These are phyloP conservation scores for Zygoascus biomembranicola DNA, from an alignment of 805 yeast genomes.

Conservation along the genomic window DNA sequence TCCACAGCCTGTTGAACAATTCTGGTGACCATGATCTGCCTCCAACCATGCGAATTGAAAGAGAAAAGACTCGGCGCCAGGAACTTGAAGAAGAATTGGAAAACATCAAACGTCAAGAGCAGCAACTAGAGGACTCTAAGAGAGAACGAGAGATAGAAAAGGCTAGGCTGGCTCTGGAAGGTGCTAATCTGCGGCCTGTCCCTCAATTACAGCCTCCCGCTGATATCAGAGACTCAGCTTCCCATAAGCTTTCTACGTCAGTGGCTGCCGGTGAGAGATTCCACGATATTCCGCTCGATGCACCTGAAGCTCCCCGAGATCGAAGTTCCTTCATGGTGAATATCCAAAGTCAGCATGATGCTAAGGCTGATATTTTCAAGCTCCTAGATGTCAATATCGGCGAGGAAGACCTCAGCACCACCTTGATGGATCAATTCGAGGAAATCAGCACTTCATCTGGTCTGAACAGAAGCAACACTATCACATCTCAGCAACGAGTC, in stretches of 20 bases:
- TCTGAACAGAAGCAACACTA: constrained; percentile 15
- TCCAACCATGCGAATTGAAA: neutral
- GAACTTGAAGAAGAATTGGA: neutral
- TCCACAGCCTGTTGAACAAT: neutral
- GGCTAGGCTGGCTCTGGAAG: neutral
- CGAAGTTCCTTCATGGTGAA: neutral
- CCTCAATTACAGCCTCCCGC: neutral
- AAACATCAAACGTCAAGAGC: neutral
- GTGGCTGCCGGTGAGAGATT: neutral
- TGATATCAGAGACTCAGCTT: neutral
- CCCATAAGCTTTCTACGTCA: neutral
- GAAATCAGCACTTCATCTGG: constrained; percentile 8
- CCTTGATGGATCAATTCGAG: constrained; percentile 16
- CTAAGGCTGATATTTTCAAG: neutral
- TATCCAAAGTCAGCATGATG: neutral
- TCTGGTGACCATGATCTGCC: neutral
- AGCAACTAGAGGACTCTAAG: neutral
- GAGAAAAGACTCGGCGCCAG: neutral
- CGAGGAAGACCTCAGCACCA: constrained; percentile 7
- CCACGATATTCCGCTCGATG: neutral
- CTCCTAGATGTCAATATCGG: neutral
- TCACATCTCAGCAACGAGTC: constrained; percentile 13
- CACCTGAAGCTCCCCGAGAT: neutral
- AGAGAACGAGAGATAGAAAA: neutral
- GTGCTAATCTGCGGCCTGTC: neutral